These are phyloP conservation scores for Keqinozyma sinolaborantium DNA, from an alignment of 1,139 yeast species.

Conservation along the genomic window DNA sequence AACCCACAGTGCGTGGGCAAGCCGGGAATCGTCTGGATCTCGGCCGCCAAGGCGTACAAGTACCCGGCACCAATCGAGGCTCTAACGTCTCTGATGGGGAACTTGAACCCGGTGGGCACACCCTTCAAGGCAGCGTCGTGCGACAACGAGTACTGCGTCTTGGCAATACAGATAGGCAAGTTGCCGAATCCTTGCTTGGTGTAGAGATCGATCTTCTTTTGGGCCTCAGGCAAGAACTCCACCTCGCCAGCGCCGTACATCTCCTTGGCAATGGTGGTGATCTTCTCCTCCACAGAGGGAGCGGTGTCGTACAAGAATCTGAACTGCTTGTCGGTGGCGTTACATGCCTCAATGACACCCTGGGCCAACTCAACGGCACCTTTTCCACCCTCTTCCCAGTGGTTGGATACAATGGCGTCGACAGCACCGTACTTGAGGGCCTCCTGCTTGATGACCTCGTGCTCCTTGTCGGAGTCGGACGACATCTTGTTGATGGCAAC, in stretches of 20 bases:
- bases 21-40: constrained; percentile 97
- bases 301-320: constrained; percentile 72
- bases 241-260: constrained; percentile 96
- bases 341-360: constrained; percentile 77
- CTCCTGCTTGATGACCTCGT: constrained; percentile 77
- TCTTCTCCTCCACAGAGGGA: constrained; percentile 76
- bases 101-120: constrained; percentile 89
- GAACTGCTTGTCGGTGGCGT: constrained; percentile 50
- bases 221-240: constrained; percentile 83
- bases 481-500: constrained; percentile 94
- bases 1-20: constrained; percentile 95
- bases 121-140: constrained; percentile 94
- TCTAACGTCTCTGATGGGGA: constrained; percentile 92
- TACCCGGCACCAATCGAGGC: constrained; percentile 97
- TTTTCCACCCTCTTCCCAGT: constrained; percentile 97
- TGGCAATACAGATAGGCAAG: constrained; percentile 94
- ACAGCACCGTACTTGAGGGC: constrained; percentile 91
- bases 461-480: constrained; percentile 80
- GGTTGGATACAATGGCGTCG: constrained; percentile 92
- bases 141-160: constrained; percentile 94
- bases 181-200: constrained; percentile 88
- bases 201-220: constrained; percentile 77
- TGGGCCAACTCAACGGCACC: constrained; percentile 89
- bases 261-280: constrained; percentile 74
- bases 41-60: constrained; percentile 94